phyloP scores from a whole-genome alignment of 805 yeast species.

The Diddensiella caesifluorescens region DNA sequence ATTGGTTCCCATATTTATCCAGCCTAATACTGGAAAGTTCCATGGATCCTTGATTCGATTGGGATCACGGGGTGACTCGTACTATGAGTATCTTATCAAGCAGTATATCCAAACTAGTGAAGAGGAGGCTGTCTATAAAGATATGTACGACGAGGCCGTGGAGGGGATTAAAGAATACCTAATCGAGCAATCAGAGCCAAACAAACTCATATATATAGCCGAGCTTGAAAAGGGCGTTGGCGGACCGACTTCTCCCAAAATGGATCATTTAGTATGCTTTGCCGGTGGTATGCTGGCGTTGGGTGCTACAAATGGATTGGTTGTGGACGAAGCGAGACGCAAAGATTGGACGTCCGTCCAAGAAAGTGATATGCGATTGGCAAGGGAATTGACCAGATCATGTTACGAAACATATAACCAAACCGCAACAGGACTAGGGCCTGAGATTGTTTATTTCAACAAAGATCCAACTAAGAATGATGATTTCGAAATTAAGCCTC shows the following conservation, averaged over 20 bases:
- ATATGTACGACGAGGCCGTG: slow-evolving; percentile 72
- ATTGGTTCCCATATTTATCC: slow-evolving; percentile 73
- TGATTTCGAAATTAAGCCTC: slow-evolving; percentile 65
- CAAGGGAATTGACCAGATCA: slow-evolving; percentile 67
- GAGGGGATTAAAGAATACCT: slow-evolving; percentile 70
- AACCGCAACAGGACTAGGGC: slow-evolving; percentile 71
- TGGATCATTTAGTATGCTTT: slow-evolving; percentile 93
- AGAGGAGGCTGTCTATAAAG: slow-evolving; percentile 53
- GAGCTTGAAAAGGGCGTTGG: slow-evolving; percentile 68
- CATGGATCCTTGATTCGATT: slow-evolving; percentile 62
- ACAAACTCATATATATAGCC: slow-evolving; percentile 62
- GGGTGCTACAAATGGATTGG: slow-evolving; percentile 79
- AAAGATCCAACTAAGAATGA: slow-evolving; percentile 42
- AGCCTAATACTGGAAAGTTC: slow-evolving; percentile 69
- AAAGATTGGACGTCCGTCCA: slow-evolving; percentile 51
- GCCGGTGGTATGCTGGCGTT: slow-evolving; percentile 83
- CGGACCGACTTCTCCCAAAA: slow-evolving; percentile 57
- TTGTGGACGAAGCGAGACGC: slow-evolving; percentile 50
- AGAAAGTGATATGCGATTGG: slow-evolving; percentile 63
- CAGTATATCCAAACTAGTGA: slow-evolving; percentile 76
- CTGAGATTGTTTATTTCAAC: slow-evolving; percentile 86
- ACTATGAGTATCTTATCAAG: slow-evolving; percentile 81
- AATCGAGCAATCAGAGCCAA: slow-evolving; percentile 56
- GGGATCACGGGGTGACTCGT: slow-evolving; percentile 91
- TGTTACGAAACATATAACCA: slow-evolving; percentile 82